These are phyloP conservation scores for Candida mattraensis DNA, from an alignment of 805 yeast genomes.

Conservation along the genomic window DNA sequence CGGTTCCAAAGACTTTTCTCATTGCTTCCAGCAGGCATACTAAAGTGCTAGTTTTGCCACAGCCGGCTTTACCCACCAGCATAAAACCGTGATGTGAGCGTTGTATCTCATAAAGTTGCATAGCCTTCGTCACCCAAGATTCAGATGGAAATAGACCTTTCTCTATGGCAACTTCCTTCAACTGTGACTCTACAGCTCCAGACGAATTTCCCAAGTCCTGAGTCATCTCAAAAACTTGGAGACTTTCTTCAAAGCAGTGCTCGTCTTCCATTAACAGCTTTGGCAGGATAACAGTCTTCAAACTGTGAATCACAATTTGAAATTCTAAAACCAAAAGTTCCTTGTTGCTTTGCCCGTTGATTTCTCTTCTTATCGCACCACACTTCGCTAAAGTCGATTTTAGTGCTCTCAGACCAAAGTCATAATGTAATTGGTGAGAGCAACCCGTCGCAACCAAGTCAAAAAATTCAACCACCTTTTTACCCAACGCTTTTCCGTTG, in stretches of 20 bases:
- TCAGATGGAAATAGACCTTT: slow-evolving; percentile 37
- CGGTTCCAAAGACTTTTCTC: slow-evolving; percentile 31
- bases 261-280: slow-evolving; percentile 59
- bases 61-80: slow-evolving; percentile 72
- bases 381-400: slow-evolving; percentile 65
- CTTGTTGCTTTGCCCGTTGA: not conserved
- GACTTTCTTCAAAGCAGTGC: slow-evolving; percentile 32
- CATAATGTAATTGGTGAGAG: slow-evolving; percentile 72
- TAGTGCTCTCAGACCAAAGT: slow-evolving; percentile 84
- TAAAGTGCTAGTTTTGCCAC: slow-evolving; percentile 69
- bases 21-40: slow-evolving; percentile 47
- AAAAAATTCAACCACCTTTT: slow-evolving; percentile 55
- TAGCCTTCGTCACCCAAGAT: slow-evolving; percentile 52
- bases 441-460: slow-evolving; percentile 38
- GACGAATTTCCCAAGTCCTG: slow-evolving; percentile 10
- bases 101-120: slow-evolving; percentile 64
- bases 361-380: slow-evolving; percentile 39
- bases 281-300: slow-evolving; percentile 67
- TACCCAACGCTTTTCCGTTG: slow-evolving; percentile 45
- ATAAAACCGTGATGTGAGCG: slow-evolving; percentile 74
- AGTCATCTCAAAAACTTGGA: slow-evolving; percentile 28
- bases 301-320: slow-evolving; percentile 46
- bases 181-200: slow-evolving; percentile 25
- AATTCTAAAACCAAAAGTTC: slow-evolving; percentile 25
- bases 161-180: slow-evolving; percentile 31